Evolutionary conservation across 805 yeast genomes (phyloP), one percentile per base, ranked within the genome.

Genomic region (Pichia heedii): DNA sequence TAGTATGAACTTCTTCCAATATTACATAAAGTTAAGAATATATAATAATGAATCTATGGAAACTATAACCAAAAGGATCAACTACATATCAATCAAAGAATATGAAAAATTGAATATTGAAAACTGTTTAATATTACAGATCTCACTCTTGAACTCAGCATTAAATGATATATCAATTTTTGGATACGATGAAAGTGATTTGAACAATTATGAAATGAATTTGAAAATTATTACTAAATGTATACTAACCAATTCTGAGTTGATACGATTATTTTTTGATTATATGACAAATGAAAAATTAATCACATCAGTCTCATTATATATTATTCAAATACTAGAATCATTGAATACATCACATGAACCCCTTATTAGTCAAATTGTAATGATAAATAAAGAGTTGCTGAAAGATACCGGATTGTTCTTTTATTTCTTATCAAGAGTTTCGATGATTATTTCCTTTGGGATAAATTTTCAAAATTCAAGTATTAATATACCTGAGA

Each of bases 351-450:
- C 44, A 0, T 42, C 54, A 3, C 62, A 53, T 42, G 58, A 59
- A 19, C 40, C 43, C 1, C 19, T 52, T 0, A 51, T 29, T 10
- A 43, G 60, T 2, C 43, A 51, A 6, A 52, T 61, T 15, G 54
- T 61, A 8, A 21, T 58, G 6, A 34, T 52, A 39, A 37, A 44
- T 13, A 60, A 55, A 36, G 45, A 49, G 26, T 49, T 44, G 3
- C 30, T 58, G 3, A 47, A 43, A 12, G 65, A 60, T 38, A 57
- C 58, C 22, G 62, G 64, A 0, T 39, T 59, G 18, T 60, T 61
- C 35, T 41, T 60, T 4, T 54, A 60, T 44, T 50, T 63, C 50
- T 53, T 63, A 42, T 48, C 61, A 37, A 44, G 56, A 37, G 38
- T 65, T 40, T 41, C 61, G 24, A 47, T 53, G 41, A 29, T 49